Evolutionary conservation across 768 basidiomycete genomes (phyloP), one percentile per base, ranked within the genome.

Genomic region (Lactarius tabidus): DNA sequence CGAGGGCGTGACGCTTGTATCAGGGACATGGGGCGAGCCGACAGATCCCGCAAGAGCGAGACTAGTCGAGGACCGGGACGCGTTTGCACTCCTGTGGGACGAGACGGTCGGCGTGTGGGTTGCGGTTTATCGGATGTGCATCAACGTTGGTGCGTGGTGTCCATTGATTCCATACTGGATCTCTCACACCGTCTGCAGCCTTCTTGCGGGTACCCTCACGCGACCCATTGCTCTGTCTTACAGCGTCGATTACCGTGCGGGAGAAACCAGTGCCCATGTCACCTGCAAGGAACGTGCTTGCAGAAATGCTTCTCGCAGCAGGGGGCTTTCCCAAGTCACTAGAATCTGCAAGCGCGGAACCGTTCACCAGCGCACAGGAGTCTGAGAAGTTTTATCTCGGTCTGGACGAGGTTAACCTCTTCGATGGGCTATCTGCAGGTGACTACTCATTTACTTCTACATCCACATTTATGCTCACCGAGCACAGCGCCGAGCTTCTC

Each of bases 191-290:
- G 33, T 33, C 43, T 59, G 62, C 65, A 62, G 57, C 68, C 54
- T 65, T 88, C 73, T 75, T 94, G 33, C 82, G 86, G 36, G 84
- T 93, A 18, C 79, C 81, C 38, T 83, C 89, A 56, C 71, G 78
- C 3, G 85, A 94, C 65, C 94, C 94, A 12, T 75, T 96, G 14
- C 81, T 97, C 31, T 93, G 89, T 71, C 75, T 97, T 33, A 97
- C 94, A 0, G 81, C 88, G 4, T 93, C 91, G 3, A 82, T 87
- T n/a, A 97, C 94, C 1, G 77, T 96, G n/a, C 84, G 94, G 57
- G 92, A 95, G 28, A 90, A 86, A 70, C 84, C 88, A 0, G 73
- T 90, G 8, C 75, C 81, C 17, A 70, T 81, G 15, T 82, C 80
- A 2, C 75, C 81, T 7, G 73, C 74, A 6, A 70, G 78, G 35